Percentiles rank a stretch among this genome's conserved stretches.
Conservation (phyloP, 345 rosid genomes). For the Syzygium aqueum region DNA sequence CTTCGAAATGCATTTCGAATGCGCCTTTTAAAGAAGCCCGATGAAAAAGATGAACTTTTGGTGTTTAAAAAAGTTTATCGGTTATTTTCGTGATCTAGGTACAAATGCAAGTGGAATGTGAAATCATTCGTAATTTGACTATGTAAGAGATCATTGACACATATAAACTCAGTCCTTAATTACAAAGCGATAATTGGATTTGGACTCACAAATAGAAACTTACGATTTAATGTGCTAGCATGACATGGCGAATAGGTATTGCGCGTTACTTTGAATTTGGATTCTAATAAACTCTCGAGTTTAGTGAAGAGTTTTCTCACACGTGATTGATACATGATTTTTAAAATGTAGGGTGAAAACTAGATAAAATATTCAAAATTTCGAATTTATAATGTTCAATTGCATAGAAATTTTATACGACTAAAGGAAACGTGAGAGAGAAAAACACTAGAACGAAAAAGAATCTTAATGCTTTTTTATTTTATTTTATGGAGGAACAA, state of each 20-base stretch:
- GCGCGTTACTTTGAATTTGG: not conserved
- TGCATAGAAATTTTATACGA: rapidly evolving
- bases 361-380: not conserved
- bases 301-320: not conserved
- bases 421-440: not conserved
- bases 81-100: no score
- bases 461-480: not conserved
- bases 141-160: no score
- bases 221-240: not conserved
- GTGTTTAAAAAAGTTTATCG: no score
- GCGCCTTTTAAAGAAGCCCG: not conserved
- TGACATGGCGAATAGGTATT: not conserved
- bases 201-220: not conserved
- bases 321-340: rapidly evolving
- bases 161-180: no score
- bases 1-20: not conserved
- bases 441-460: not conserved
- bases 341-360: not conserved
- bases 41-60: not conserved
- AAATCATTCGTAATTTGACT: no score
- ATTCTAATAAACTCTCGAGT: not conserved
- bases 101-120: no score
- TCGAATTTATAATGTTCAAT: not conserved
- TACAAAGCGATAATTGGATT: not conserved
- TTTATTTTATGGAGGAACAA: no score